Evolutionary conservation across 371 early-diverging fungal genomes (phyloP), one percentile per base, ranked within the genome.

Genomic region (Circinella minor): DNA sequence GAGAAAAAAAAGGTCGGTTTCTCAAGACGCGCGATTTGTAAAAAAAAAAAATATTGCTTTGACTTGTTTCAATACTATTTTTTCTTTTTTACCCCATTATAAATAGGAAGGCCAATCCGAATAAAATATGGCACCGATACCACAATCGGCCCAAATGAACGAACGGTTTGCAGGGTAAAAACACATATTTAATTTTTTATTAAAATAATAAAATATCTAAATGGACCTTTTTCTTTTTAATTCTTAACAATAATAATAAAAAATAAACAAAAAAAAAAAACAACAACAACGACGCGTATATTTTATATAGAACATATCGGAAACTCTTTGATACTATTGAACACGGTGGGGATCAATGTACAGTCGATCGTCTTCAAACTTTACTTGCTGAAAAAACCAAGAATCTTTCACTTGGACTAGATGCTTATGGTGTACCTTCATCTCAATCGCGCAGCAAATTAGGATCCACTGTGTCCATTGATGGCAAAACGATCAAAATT

Each of bases 321-420:
- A 77, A 79, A 60, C 66, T 83, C 55, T 77, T 81, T 54, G 78
- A 83, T 57, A 79, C 80, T 38, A 73, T 83, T 54, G 81, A 83
- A 73, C 74, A 79, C 60, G 80, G 79, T 38, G 76, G 67, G 14
- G 81, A 83, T 51, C 78, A 81, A 61, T 81, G 80, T 63, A 79
- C 84, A n/a, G 75, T 76, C 10, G 81, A 81, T 70, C 74, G 72
- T 43, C 69, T 83, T 46, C 81, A 83, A 49, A 81, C 81, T n/a
- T 39, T 81, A 15, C 48, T 83, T n/a, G 81, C 77, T 65, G 80
- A 81, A 39, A 81, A 75, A 54, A 71, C 68, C 46, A 68, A 67
- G 13, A 72, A 78, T 8, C 62, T 81, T 3, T 69, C 73, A 20
- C 70, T 77, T 9, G 84, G 80, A 17, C 65, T 83, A 18, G 81